phyloP scores from a whole-genome alignment of 176 grass and related monocot species.

The Musa beccarii region DNA sequence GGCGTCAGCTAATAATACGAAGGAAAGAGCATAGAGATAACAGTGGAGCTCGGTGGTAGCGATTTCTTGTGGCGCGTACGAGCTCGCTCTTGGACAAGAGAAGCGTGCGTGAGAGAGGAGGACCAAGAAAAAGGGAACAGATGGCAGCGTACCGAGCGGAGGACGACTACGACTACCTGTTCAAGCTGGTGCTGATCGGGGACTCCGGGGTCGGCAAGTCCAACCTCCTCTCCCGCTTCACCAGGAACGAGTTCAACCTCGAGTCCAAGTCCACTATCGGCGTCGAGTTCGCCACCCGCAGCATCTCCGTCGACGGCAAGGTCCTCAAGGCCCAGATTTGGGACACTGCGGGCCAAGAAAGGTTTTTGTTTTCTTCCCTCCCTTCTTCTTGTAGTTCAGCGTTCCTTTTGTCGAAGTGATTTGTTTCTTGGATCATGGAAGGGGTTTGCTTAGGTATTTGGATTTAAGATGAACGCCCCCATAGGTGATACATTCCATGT shows the following conservation, averaged over 20 bases:
- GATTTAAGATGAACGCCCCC: not conserved
- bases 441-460: not conserved
- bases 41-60: not conserved
- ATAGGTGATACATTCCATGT: not conserved
- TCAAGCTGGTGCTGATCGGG: conserved; percentile 26
- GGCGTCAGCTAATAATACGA: too few species aligned
- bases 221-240: conserved; percentile 20
- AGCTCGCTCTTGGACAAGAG: too few species aligned
- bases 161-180: conserved; percentile 24
- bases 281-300: conserved; percentile 26
- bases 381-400: not conserved
- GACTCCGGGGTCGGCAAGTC: conserved; percentile 24
- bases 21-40: too few species aligned
- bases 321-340: conserved; percentile 22
- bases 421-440: not conserved
- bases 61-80: too few species aligned
- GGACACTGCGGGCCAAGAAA: conserved; percentile 22
- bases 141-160: conserved; percentile 16
- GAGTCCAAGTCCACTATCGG: conserved; percentile 27
- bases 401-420: not conserved
- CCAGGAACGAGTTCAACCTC: conserved; percentile 23
- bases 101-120: not conserved
- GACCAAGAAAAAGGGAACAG: not conserved
- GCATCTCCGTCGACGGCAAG: conserved; percentile 11
- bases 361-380: not conserved